Evolutionary conservation across 2,329 filamentous ascomycete genomes (phyloP).

Genomic region (Raffaelea albimanens): DNA sequence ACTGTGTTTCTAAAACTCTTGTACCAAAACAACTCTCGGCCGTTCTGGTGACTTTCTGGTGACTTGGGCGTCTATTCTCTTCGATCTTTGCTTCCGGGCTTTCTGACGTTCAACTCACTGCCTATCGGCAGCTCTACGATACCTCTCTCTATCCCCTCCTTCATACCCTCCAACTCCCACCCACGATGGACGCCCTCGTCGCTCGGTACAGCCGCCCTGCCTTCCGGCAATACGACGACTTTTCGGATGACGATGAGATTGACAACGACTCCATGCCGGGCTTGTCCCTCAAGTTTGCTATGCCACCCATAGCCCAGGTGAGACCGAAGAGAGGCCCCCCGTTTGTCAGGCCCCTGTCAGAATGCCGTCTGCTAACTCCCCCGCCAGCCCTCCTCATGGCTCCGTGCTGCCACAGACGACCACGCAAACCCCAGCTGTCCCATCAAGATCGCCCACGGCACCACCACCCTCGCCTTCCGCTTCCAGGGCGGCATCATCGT

Average conservation of each 20-base stretch:
- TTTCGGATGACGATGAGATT: slow-evolving; percentile 63
- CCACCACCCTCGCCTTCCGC: slow-evolving; percentile 93
- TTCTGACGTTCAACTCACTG: background rate
- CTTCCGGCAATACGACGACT: slow-evolving; percentile 61
- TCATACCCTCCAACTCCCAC: background rate
- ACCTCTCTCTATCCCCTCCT: background rate
- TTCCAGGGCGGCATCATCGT: slow-evolving; percentile 99
- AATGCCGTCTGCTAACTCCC: slow-evolving; percentile 2
- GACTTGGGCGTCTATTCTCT: background rate
- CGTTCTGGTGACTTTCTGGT: too few relatives aligned
- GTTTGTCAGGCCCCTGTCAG: slow-evolving; percentile 24
- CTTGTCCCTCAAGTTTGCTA: slow-evolving; percentile 85
- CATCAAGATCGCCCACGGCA: slow-evolving; percentile 99
- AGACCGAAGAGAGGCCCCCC: too few relatives aligned
- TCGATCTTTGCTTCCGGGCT: slow-evolving; percentile 2
- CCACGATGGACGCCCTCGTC: slow-evolving; percentile 80
- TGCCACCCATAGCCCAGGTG: slow-evolving; percentile 90
- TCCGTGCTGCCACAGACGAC: slow-evolving; percentile 95
- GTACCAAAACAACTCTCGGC: background rate
- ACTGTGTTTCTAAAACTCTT: background rate
- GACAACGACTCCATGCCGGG: slow-evolving; percentile 63
- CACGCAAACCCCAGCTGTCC: slow-evolving; percentile 92
- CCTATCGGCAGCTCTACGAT: background rate
- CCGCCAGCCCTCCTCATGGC: slow-evolving; percentile 80
- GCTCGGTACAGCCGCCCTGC: slow-evolving; percentile 79